A percentile compares a stretch with the other conserved stretches of the same genome.
These are phyloP conservation scores for Suillus occidentalis DNA, from an alignment of 768 basidiomycete genomes.

Conservation along the genomic window DNA sequence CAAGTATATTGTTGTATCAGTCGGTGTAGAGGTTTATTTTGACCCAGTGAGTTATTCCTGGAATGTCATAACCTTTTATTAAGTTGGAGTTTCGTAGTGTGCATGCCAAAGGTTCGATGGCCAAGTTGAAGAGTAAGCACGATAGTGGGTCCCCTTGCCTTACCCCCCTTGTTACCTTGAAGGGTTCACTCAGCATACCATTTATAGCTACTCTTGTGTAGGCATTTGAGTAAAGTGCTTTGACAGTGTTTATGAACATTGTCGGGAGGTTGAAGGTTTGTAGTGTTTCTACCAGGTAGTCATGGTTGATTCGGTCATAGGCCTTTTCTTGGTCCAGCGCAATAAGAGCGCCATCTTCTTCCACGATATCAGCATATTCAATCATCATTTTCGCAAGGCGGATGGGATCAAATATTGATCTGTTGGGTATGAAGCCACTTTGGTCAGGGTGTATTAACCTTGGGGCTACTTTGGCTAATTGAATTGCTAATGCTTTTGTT, in stretches of 20 bases:
- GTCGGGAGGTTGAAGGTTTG: conserved; percentile 24
- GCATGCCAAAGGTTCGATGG: conserved; percentile 32
- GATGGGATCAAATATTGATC: conserved; percentile 35
- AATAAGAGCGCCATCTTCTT: conserved; percentile 29
- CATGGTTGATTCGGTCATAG: conserved; percentile 37
- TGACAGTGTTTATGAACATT: conserved; percentile 25
- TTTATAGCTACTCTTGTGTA: conserved; percentile 35
- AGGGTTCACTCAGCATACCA: conserved; percentile 20
- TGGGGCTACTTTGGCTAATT: conserved; percentile 13
- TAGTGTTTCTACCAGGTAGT: conserved; percentile 32
- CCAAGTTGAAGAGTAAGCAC: conserved; percentile 32
- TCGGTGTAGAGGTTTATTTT: background rate
- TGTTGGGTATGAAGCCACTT: conserved; percentile 38
- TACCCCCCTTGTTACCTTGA: conserved; percentile 24
- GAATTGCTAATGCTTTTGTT: conserved; percentile 24
- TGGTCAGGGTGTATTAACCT: conserved; percentile 35
- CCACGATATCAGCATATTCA: conserved; percentile 19
- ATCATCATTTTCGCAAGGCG: conserved; percentile 27
- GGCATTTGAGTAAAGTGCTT: conserved; percentile 29
- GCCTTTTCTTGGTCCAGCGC: conserved; percentile 41
- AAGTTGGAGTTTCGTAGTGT: conserved; percentile 27
- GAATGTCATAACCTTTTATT: background rate
- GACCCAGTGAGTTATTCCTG: background rate
- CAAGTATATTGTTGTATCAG: conserved; percentile 21
- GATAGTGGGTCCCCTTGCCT: conserved; percentile 37